Conservation (phyloP, 768 basidiomycete genomes). For the Neoboletus magnificus region DNA sequence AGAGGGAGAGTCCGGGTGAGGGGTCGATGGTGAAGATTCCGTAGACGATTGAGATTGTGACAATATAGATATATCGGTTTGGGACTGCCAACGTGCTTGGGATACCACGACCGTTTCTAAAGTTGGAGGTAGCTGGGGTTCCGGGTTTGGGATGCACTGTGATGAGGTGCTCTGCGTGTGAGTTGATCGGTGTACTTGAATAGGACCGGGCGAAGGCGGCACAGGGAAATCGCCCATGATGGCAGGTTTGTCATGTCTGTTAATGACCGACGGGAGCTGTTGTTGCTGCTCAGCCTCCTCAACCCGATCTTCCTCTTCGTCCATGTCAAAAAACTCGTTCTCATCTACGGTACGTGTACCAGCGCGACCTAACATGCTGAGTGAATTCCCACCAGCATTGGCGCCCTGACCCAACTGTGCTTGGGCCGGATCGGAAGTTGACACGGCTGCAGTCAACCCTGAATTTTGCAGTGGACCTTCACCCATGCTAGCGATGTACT, state of each 20-base stretch:
- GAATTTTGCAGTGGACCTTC: conserved; percentile 64
- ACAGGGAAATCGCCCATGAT: conserved; percentile 52
- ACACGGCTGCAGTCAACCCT: not conserved
- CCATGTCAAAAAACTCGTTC: conserved; percentile 65
- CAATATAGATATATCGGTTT: conserved; percentile 17
- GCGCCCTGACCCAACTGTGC: not conserved
- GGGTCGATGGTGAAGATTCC: conserved; percentile 15
- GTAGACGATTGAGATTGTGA: conserved; percentile 25
- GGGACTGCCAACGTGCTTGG: conserved; percentile 23
- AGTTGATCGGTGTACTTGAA: conserved; percentile 5
- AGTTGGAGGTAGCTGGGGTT: conserved; percentile 16
- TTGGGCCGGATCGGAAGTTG: not conserved
- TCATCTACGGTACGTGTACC: conserved; percentile 27
- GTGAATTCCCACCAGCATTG: conserved; percentile 1
- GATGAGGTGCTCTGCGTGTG: conserved; percentile 10
- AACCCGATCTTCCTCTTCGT: conserved; percentile 33
- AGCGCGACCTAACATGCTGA: conserved; percentile 10
- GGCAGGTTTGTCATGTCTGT: conserved; percentile 32
- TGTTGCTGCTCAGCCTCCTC: conserved; percentile 16
- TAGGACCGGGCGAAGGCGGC: conserved; percentile 35
- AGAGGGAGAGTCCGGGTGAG: conserved; percentile 29
- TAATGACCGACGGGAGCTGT: conserved; percentile 4
- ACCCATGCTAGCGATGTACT: conserved; percentile 64
- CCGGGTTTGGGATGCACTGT: conserved; percentile 9
- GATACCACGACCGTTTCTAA: conserved; percentile 18